phyloP scores from a whole-genome alignment of 371 early-diverging fungal genomes.

The Neoconidiobolus thromboides region DNA sequence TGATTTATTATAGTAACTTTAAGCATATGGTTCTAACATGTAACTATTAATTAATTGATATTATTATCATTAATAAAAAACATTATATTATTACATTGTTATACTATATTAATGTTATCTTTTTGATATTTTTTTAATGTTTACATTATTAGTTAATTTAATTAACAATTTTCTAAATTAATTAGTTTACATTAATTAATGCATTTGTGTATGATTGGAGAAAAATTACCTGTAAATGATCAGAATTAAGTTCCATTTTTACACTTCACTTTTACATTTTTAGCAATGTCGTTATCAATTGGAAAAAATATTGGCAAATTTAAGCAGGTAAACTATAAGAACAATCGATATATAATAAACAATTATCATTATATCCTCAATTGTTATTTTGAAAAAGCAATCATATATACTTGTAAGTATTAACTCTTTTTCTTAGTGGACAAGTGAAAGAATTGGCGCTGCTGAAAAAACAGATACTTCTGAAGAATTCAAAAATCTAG shows the following conservation, averaged over 20 bases:
- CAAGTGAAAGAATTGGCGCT: conserved; percentile 9
- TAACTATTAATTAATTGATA: no score
- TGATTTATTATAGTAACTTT: no score
- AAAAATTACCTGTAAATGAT: not conserved
- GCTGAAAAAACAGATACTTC: conserved; percentile 9
- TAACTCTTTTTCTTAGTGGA: conserved; percentile 7
- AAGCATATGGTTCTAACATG: no score
- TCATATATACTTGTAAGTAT: not conserved
- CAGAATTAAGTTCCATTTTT: not conserved
- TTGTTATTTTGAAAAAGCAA: not conserved
- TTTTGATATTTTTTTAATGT: not conserved
- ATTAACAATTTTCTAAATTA: not conserved
- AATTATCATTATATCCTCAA: not conserved
- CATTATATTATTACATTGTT: no score
- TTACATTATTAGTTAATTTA: not conserved
- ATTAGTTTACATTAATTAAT: not conserved
- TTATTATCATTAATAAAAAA: no score
- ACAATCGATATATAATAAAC: not conserved
- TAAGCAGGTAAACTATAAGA: conserved; percentile 1
- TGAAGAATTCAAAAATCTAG: conserved; percentile 10
- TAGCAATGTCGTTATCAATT: not conserved
- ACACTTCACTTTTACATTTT: not conserved
- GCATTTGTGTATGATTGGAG: not conserved
- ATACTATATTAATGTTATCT: not conserved
- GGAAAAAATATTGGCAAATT: conserved; percentile 5